Conservation (phyloP, 495 filamentous ascomycete species). For the Aspergillus nanangensis region DNA sequence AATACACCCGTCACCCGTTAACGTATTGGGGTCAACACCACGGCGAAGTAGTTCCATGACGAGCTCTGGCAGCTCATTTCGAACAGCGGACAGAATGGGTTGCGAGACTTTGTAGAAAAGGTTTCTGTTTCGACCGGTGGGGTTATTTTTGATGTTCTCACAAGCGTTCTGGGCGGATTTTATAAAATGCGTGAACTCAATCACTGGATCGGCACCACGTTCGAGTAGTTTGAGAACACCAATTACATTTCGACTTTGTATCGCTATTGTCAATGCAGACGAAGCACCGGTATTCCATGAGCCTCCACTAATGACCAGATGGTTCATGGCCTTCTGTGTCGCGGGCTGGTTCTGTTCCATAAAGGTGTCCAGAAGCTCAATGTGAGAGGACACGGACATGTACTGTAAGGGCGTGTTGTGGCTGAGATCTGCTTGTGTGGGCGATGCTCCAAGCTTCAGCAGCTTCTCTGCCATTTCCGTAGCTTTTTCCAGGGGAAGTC, state of each 20-base stretch:
- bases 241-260: slow-evolving; percentile 25
- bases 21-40: slow-evolving; percentile 40
- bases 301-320: slow-evolving; percentile 30
- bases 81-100: slow-evolving; percentile 56
- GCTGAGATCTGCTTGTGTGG: slow-evolving; percentile 62
- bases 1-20: slow-evolving; percentile 31
- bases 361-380: slow-evolving; percentile 53
- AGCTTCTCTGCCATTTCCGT: slow-evolving; percentile 56
- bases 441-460: slow-evolving; percentile 65
- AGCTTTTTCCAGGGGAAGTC: slow-evolving; percentile 51
- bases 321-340: slow-evolving; percentile 58
- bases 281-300: slow-evolving; percentile 11
- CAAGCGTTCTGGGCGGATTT: slow-evolving; percentile 24
- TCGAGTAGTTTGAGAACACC: slow-evolving; percentile 41
- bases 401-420: slow-evolving; percentile 60
- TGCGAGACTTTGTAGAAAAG: slow-evolving; percentile 44
- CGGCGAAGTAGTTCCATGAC: slow-evolving; percentile 50
- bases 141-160: slow-evolving; percentile 7
- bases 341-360: slow-evolving; percentile 56
- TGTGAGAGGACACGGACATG: slow-evolving; percentile 33
- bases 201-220: slow-evolving; percentile 43
- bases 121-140: slow-evolving; percentile 33
- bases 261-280: slow-evolving; percentile 43
- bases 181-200: slow-evolving; percentile 36
- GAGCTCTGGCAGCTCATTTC: slow-evolving; percentile 41